Conservation (phyloP, 2,329 filamentous ascomycete genomes). For the Trichoderma sp. region DNA sequence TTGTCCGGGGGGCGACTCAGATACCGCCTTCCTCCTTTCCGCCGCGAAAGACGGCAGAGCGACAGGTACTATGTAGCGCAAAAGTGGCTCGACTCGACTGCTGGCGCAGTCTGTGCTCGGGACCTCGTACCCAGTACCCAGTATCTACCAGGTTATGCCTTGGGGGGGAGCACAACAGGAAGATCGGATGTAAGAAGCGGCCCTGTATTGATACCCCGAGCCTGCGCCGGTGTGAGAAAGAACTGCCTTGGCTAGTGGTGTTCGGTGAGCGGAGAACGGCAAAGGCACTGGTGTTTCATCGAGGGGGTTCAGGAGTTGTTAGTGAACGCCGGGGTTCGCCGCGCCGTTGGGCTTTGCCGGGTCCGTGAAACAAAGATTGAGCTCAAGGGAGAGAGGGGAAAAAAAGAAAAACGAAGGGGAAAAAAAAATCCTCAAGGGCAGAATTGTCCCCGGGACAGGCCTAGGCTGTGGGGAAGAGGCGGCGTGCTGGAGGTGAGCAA, state of each 20-base stretch:
- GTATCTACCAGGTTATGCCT: not conserved
- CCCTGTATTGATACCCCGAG: not conserved
- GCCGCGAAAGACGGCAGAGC: not conserved
- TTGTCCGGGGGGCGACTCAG: constrained; percentile 12
- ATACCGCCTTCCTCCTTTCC: constrained; percentile 18
- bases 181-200: not conserved
- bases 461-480: constrained; percentile 15
- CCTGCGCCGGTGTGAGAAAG: constrained; percentile 2
- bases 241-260: constrained; percentile 12
- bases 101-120: not conserved
- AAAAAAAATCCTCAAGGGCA: not conserved
- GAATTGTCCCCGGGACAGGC: not conserved
- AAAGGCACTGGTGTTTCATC: constrained; percentile 27
- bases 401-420: not conserved
- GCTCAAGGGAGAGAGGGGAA: not conserved
- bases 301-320: constrained; percentile 21
- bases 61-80: constrained; percentile 7
- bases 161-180: not conserved
- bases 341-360: not conserved
- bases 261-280: constrained; percentile 22
- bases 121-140: not conserved
- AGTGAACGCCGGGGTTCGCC: not conserved
- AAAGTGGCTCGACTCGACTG: constrained; percentile 2
- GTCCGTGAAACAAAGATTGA: not conserved
- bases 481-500: not conserved